Percentiles rank a stretch among this genome's conserved stretches.
Conservation (phyloP, 2,329 filamentous ascomycete species). For the Pseudofabraea citricarpa region DNA sequence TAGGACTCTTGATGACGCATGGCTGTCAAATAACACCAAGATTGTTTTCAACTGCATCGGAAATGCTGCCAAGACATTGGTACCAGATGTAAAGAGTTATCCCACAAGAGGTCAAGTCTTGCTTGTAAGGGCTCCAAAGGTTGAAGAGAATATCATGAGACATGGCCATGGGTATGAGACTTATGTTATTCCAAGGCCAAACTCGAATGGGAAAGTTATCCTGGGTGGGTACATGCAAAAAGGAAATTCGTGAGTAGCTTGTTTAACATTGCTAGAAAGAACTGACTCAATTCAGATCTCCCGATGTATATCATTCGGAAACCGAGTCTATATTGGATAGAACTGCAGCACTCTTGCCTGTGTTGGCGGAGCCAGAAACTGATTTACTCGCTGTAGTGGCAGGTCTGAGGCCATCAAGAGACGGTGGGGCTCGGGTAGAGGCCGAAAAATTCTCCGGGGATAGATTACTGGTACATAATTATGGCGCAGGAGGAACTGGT, state of each 20-base stretch:
- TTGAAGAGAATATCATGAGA: background rate
- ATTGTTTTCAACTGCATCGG: background rate
- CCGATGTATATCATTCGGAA: background rate
- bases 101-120: background rate
- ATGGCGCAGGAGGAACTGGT: slow-evolving; percentile 38
- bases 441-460: slow-evolving; percentile 15
- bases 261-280: background rate
- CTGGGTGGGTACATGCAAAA: background rate
- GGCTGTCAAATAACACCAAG: background rate
- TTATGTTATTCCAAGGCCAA: background rate
- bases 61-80: background rate
- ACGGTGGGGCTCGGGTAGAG: slow-evolving; percentile 23
- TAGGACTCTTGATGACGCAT: background rate
- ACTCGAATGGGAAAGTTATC: background rate
- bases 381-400: slow-evolving; percentile 29
- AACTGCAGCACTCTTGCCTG: background rate
- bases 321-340: background rate
- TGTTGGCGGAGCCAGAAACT: background rate
- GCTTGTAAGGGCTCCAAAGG: background rate
- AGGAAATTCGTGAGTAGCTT: background rate
- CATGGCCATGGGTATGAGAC: background rate
- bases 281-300: background rate
- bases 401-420: slow-evolving; percentile 43
- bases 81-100: background rate
- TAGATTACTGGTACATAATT: slow-evolving; percentile 31